Evolutionary conservation across 2,329 filamentous ascomycete species (phyloP), one percentile per base, ranked within the genome.

Genomic region (Diaporthe citriasiana): DNA sequence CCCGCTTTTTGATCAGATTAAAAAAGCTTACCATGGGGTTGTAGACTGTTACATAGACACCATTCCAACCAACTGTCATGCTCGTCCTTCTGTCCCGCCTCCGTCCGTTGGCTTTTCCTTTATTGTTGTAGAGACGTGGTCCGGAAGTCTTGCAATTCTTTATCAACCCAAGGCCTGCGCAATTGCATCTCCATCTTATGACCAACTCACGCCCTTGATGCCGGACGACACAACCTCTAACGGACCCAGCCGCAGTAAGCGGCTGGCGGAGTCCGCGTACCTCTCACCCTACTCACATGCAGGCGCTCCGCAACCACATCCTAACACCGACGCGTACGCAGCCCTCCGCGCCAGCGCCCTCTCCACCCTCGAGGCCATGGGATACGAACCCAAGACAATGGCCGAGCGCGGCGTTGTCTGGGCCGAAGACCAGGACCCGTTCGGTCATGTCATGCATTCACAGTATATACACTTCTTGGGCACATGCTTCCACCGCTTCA

Each of bases 391-490:
- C 2, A 69, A 63, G 5, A 77, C 73, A 22, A 78, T 79, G 57
- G 27, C 47, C 25, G 57, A 72, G 33, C 57, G 57, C 4, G 78
- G 78, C 8, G 77, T 80, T 12, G 55, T 78, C 13, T 79, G 78
- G 78, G 78, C 78, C 10, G 76, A 79, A 40, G 73, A 80, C 38
- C 78, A 80, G 40, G 79, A 79, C 59, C 78, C 78, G 1, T 79
- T 74, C 45, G 78, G 77, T 38, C 77, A 80, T 53, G 77, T 80
- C 15, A 79, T 77, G 75, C 76, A 80, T 0, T 76, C 77, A 0
- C 75, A 78, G 55, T 80, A 76, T 70, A 76, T 76, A 76, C 74
- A 77, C 27, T 80, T 77, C 56, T 22, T 79, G 0, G 75, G 77
- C n/a, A 65, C 73, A 1, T 77, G 76, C 60, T 78, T 78, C 73